These are phyloP conservation scores for Acorus gramineus DNA, from an alignment of 106 monocot species.

Conservation along the genomic window DNA sequence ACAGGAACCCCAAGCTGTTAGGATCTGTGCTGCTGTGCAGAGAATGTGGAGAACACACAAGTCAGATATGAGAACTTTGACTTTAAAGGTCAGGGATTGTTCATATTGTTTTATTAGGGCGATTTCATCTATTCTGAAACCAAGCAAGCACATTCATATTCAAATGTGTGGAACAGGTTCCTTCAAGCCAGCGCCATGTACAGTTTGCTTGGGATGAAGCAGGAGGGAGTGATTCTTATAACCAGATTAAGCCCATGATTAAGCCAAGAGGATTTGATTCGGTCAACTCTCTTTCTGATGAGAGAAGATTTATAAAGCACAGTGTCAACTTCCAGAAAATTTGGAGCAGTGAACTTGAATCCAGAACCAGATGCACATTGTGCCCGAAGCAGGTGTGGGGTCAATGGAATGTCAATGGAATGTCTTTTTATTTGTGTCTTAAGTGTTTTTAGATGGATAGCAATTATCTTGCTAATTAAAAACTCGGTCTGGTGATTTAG, in stretches of 20 bases:
- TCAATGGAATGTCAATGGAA: background rate
- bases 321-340: constrained; percentile 79
- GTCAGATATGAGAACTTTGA: constrained; percentile 39
- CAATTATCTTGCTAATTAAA: background rate
- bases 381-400: constrained; percentile 70
- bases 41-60: constrained; percentile 72
- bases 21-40: constrained; percentile 59
- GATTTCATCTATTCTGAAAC: background rate
- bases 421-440: background rate
- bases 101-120: constrained; percentile 4
- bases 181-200: constrained; percentile 71
- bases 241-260: constrained; percentile 39
- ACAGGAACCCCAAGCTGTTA: constrained; percentile 76
- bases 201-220: constrained; percentile 67
- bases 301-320: constrained; percentile 54
- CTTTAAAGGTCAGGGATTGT: constrained; percentile 49
- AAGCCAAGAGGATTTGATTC: constrained; percentile 37
- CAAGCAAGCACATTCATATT: background rate
- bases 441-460: background rate
- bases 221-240: constrained; percentile 36
- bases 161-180: constrained; percentile 39
- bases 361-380: constrained; percentile 47
- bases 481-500: background rate
- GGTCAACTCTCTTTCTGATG: constrained; percentile 26
- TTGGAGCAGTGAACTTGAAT: constrained; percentile 88